These are phyloP conservation scores for Ceratocystis diversiconidia DNA, from an alignment of 2,329 filamentous ascomycete genomes.

Conservation along the genomic window DNA sequence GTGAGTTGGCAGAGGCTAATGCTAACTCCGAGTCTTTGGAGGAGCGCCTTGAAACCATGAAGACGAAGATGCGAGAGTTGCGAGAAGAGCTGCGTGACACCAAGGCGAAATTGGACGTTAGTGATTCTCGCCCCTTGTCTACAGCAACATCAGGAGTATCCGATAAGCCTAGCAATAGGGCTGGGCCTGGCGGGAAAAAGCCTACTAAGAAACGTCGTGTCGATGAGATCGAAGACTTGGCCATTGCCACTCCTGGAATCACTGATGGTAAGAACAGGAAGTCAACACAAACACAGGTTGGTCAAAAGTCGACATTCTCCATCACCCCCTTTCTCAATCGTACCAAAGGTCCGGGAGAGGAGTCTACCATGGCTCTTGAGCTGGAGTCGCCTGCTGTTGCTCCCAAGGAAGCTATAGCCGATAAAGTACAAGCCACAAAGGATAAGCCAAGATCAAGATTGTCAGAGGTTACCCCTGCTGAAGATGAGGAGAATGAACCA, in stretches of 20 bases:
- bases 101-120: slow-evolving; percentile 31
- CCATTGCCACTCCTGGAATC: slow-evolving; percentile 34
- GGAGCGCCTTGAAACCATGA: slow-evolving; percentile 54
- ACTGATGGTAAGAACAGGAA: slow-evolving; percentile 39
- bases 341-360: slow-evolving; percentile 37
- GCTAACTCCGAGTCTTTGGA: slow-evolving; percentile 51
- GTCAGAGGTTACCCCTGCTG: slow-evolving; percentile 12
- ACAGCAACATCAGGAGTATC: neutral
- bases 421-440: slow-evolving; percentile 15
- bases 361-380: slow-evolving; percentile 10
- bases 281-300: slow-evolving; percentile 41
- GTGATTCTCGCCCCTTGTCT: slow-evolving; percentile 19
- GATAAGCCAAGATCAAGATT: slow-evolving; percentile 14
- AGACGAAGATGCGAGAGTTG: slow-evolving; percentile 55
- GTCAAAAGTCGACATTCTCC: slow-evolving; percentile 84
- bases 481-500: slow-evolving; percentile 9
- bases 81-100: slow-evolving; percentile 29
- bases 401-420: neutral
- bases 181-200: slow-evolving; percentile 24
- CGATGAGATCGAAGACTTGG: slow-evolving; percentile 34
- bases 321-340: slow-evolving; percentile 87
- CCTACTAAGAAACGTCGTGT: slow-evolving; percentile 33
- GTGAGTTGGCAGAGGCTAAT: slow-evolving; percentile 45
- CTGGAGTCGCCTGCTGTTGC: slow-evolving; percentile 11
- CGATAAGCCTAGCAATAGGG: slow-evolving; percentile 24